These are phyloP conservation scores for Aspergillus fructus DNA, from an alignment of 2,329 filamentous ascomycete genomes.

Conservation along the genomic window DNA sequence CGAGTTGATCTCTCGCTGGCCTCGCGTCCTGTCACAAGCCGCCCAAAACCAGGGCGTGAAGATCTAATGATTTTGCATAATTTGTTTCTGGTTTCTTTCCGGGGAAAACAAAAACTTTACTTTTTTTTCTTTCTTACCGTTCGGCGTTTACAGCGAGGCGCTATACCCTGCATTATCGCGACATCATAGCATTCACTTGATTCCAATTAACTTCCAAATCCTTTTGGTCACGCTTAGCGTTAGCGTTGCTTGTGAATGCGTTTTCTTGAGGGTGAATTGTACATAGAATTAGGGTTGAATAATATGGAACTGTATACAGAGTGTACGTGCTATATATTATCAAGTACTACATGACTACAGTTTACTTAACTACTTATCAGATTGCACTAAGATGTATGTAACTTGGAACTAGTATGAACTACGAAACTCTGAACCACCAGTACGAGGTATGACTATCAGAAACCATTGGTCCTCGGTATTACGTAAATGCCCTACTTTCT, in stretches of 20 bases:
- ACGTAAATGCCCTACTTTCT: no score
- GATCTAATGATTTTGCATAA: slow-evolving; percentile 7
- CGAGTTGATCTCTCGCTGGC: slow-evolving; percentile 43
- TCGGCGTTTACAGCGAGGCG: slow-evolving; percentile 27
- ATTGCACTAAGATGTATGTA: not conserved
- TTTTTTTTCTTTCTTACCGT: not conserved
- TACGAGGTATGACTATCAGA: no score
- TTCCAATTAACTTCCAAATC: not conserved
- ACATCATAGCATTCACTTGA: not conserved
- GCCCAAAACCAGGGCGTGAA: slow-evolving; percentile 24
- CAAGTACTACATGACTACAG: not conserved
- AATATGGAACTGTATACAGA: not conserved
- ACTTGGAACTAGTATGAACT: no score
- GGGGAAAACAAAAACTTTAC: not conserved
- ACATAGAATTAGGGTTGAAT: not conserved
- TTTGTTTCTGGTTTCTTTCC: not conserved
- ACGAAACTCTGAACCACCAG: no score
- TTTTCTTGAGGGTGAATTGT: not conserved
- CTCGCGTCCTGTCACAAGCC: slow-evolving; percentile 36
- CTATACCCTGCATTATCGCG: slow-evolving; percentile 26
- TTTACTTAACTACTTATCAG: not conserved
- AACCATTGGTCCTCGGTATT: no score
- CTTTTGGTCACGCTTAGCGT: not conserved
- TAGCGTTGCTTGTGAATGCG: not conserved
- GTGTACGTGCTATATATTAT: not conserved